These are phyloP conservation scores for Penicillium flavigenum DNA, from an alignment of 495 filamentous ascomycete species.

Conservation along the genomic window DNA sequence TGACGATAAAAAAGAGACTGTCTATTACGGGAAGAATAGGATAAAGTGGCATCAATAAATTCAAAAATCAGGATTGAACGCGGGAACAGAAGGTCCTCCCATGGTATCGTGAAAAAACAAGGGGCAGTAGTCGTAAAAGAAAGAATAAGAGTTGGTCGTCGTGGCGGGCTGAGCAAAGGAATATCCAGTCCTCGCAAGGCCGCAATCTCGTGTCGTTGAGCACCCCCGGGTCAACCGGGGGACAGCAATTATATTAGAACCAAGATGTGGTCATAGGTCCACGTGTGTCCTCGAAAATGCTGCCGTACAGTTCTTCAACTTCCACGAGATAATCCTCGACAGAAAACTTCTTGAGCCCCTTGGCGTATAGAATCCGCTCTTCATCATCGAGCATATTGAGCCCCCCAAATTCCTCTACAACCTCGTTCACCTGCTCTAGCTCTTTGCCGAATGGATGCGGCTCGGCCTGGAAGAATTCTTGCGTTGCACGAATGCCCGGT, in stretches of 20 bases:
- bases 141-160: conserved; percentile 36
- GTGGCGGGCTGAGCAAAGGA: conserved; percentile 17
- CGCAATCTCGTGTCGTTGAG: conserved; percentile 21
- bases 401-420: conserved; percentile 82
- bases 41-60: conserved; percentile 7
- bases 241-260: conserved; percentile 36
- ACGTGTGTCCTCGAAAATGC: conserved; percentile 48
- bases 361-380: conserved; percentile 60
- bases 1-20: background rate
- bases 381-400: conserved; percentile 67
- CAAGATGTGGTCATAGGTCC: conserved; percentile 41
- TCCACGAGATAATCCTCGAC: conserved; percentile 83
- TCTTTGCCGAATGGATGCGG: conserved; percentile 54
- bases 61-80: conserved; percentile 13
- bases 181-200: conserved; percentile 27
- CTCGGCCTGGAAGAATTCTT: conserved; percentile 46
- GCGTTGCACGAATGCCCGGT: conserved; percentile 36
- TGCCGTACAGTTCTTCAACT: conserved; percentile 66
- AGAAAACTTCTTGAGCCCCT: conserved; percentile 70
- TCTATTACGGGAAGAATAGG: conserved; percentile 1
- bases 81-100: conserved; percentile 25
- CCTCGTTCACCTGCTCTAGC: conserved; percentile 55
- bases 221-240: conserved; percentile 30
- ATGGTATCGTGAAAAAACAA: conserved; percentile 31
- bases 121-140: conserved; percentile 27